A percentile compares a stretch with the other conserved stretches of the same genome.
Evolutionary conservation across 306 rosid species (phyloP).

Genomic region (Malus sylvestris): DNA sequence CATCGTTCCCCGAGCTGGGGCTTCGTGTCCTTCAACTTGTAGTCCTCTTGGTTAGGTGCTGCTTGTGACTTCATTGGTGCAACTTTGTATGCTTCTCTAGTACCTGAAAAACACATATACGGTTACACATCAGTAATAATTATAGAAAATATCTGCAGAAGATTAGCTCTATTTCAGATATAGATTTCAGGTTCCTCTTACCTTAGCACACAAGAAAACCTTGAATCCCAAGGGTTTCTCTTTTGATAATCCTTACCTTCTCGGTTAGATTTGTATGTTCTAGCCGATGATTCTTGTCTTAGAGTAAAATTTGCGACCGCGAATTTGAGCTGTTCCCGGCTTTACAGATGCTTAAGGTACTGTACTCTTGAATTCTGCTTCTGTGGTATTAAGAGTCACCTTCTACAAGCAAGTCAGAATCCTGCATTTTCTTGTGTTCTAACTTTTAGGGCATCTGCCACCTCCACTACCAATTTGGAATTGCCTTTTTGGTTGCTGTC

Average conservation of each 20-base stretch:
- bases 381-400: not conserved
- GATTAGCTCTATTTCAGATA: not conserved
- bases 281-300: not conserved
- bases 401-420: not conserved
- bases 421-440: not conserved
- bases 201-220: not conserved
- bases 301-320: not conserved
- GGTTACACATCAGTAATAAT: not conserved
- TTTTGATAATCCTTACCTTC: slow-evolving; percentile 1
- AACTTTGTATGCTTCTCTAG: not conserved
- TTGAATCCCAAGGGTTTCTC: not conserved
- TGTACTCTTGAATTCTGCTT: not conserved
- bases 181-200: not conserved
- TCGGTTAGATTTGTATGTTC: not conserved
- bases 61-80: slow-evolving; percentile 35
- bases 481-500: not conserved
- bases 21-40: slow-evolving; percentile 68
- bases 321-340: not conserved
- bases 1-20: slow-evolving; percentile 76
- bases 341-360: not conserved
- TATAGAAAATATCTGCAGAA: not conserved
- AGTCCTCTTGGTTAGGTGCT: slow-evolving; percentile 45
- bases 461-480: slow-evolving; percentile 16
- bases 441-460: slow-evolving; percentile 2
- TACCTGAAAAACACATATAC: not conserved